A percentile compares a stretch with the other conserved stretches of the same genome.
phyloP scores from a whole-genome alignment of 495 filamentous ascomycete genomes.

The Aspergillus hancockii region DNA sequence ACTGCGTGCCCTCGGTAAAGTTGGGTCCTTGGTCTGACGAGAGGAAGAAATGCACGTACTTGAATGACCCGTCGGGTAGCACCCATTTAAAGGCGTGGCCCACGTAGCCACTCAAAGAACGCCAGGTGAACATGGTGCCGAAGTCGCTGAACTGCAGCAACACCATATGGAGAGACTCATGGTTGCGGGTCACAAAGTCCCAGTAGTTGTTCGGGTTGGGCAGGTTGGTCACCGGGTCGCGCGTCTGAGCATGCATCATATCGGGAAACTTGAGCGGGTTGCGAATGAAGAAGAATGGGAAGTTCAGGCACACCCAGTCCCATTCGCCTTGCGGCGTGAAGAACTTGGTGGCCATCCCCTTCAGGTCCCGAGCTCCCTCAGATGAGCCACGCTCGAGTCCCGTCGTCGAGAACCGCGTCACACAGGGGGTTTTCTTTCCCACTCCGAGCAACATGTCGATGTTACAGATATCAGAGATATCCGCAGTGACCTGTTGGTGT shows the following conservation, averaged over 20 bases:
- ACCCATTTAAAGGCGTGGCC: conserved; percentile 65
- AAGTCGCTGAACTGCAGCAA: conserved; percentile 2
- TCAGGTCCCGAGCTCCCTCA: conserved; percentile 58
- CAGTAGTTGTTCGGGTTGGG: conserved; percentile 45
- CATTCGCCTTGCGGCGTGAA: conserved; percentile 72
- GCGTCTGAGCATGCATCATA: conserved; percentile 53
- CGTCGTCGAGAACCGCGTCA: conserved; percentile 62
- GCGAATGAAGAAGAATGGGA: conserved; percentile 51
- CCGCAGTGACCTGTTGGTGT: background rate
- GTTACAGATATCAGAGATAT: conserved; percentile 5
- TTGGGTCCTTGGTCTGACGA: conserved; percentile 65
- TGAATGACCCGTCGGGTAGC: conserved; percentile 56
- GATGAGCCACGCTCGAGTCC: conserved; percentile 58
- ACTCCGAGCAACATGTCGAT: conserved; percentile 22
- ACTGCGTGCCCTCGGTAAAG: conserved; percentile 57
- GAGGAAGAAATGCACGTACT: conserved; percentile 65
- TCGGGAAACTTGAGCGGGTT: conserved; percentile 58
- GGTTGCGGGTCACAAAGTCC: conserved; percentile 5
- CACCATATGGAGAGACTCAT: conserved; percentile 1
- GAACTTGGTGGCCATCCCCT: conserved; percentile 66
- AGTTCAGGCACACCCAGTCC: conserved; percentile 62
- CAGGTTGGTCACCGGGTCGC: conserved; percentile 48
- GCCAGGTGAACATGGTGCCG: conserved; percentile 9
- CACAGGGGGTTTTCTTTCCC: conserved; percentile 57
- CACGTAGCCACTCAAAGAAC: conserved; percentile 64